These are phyloP conservation scores for Nepenthes alata DNA, from an alignment of 179 eudicot genomes.

Conservation along the genomic window DNA sequence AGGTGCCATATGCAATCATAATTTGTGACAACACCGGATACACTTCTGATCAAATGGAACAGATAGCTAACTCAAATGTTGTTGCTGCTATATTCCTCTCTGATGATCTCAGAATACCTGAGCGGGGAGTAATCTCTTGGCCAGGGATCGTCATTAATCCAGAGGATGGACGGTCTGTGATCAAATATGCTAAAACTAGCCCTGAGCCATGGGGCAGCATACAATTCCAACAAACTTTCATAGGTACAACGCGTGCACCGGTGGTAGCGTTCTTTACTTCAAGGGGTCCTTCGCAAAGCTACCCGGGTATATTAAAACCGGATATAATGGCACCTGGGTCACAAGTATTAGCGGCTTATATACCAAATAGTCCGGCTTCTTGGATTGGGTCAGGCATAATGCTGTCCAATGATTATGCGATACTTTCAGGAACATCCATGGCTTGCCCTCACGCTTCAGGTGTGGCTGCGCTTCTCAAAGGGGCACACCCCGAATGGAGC, in stretches of 20 bases:
- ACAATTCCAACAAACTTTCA: conserved; percentile 20
- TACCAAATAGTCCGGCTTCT: neutral
- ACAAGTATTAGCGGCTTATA: conserved; percentile 25
- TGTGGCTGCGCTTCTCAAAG: conserved; percentile 45
- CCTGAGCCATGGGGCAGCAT: conserved; percentile 23
- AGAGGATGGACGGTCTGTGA: too few species aligned
- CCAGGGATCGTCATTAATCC: too few species aligned
- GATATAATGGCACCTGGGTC: conserved; percentile 62
- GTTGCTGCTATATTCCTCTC: conserved; percentile 26
- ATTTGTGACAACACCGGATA: conserved; percentile 17
- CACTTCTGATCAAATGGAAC: conserved; percentile 9
- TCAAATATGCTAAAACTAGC: conserved; percentile 13
- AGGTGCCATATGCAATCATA: conserved; percentile 10
- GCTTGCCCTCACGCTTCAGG: conserved; percentile 73
- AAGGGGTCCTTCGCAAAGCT: conserved; percentile 52
- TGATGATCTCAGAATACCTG: conserved; percentile 11
- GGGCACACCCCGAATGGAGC: conserved; percentile 49
- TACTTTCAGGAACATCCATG: conserved; percentile 64
- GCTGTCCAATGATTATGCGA: conserved; percentile 26
- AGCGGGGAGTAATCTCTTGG: conserved; percentile 9
- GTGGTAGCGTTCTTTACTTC: conserved; percentile 47
- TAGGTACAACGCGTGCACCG: conserved; percentile 21
- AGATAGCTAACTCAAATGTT: conserved; percentile 10
- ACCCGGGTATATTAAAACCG: conserved; percentile 39
- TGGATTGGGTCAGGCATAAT: conserved; percentile 10